These are phyloP conservation scores for Nicotiana paniculata DNA, from an alignment of 257 asterid species.

Conservation along the genomic window DNA sequence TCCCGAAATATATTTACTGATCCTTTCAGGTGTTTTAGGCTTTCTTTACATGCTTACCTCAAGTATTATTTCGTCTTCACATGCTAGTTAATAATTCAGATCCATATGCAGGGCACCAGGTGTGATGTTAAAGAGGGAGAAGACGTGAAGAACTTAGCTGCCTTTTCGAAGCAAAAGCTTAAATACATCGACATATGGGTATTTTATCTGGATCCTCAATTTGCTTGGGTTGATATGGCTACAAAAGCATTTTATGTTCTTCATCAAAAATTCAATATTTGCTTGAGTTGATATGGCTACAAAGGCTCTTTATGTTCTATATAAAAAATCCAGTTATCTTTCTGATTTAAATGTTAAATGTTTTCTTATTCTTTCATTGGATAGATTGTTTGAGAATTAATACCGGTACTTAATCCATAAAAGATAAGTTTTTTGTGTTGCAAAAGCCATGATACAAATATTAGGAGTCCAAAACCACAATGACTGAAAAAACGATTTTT, in stretches of 20 bases:
- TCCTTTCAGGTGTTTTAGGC: background rate
- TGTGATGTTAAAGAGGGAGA: conserved; percentile 81
- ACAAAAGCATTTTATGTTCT: background rate
- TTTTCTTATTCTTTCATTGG: background rate
- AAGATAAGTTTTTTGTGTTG: background rate
- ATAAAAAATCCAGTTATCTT: background rate
- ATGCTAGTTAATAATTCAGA: background rate
- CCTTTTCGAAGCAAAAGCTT: conserved; percentile 66
- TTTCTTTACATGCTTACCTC: background rate
- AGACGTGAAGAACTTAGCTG: conserved; percentile 66
- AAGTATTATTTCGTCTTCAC: background rate
- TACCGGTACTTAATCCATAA: background rate
- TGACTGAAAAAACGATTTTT: too few species aligned
- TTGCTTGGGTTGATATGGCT: conserved; percentile 1
- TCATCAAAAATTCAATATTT: too few species aligned
- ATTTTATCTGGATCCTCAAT: conserved; percentile 12
- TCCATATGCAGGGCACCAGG: conserved; percentile 67
- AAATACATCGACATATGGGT: conserved; percentile 89
- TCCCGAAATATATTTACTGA: background rate
- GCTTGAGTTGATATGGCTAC: too few species aligned
- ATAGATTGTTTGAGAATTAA: background rate
- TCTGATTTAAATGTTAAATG: background rate
- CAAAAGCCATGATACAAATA: background rate
- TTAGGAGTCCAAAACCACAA: background rate
- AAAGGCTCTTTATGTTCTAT: background rate